Evolutionary conservation across 805 yeast species (phyloP), one percentile per base, ranked within the genome.

Genomic region (Citeromyces matritensis): DNA sequence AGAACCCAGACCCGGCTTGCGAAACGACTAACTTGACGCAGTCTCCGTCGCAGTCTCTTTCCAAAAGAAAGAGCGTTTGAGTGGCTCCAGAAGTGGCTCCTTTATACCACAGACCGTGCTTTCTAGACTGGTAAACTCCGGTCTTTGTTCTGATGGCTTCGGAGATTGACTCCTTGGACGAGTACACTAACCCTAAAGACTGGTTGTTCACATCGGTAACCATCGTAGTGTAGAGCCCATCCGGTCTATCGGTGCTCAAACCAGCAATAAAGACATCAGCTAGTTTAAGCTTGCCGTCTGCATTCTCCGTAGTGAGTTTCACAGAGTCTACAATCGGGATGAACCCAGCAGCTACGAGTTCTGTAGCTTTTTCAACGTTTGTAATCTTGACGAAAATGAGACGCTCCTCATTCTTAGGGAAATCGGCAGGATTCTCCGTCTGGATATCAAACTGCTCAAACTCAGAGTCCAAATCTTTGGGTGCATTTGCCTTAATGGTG

Each of bases 61-160:
- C 77, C 35, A 91, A 51, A 28, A 63, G 56, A 15, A 79, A 41
- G 30, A 91, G 63, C 41, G 64, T 63, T 57, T 91, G 98, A 2
- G 93, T 82, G 32, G 94, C 94, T 13, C 98, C 98, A n/a, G 94
- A 80, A 2, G 95, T 82, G 34, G 79, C 78, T 21, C 98, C 98
- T 53, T 91, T 91, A 52, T 76, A 80, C 98, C 98, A 91, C 36
- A 91, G 65, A 28, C 94, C 97, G 38, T 83, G 74, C 45, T 79
- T 75, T 44, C 98, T 76, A 6, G 95, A 83, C 53, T 80, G 95
- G 55, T 91, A 91, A 2, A 91, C 95, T 35, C 98, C 98, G 7
- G 82, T 73, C 31, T 71, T 67, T 14, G 82, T 77, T 37, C 70
- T 71, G 42, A 91, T 69, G 9, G 97, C 91, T 44, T 80, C 86